Conservation (phyloP, 306 rosid species). For the Macrotyloma uniflorum region DNA sequence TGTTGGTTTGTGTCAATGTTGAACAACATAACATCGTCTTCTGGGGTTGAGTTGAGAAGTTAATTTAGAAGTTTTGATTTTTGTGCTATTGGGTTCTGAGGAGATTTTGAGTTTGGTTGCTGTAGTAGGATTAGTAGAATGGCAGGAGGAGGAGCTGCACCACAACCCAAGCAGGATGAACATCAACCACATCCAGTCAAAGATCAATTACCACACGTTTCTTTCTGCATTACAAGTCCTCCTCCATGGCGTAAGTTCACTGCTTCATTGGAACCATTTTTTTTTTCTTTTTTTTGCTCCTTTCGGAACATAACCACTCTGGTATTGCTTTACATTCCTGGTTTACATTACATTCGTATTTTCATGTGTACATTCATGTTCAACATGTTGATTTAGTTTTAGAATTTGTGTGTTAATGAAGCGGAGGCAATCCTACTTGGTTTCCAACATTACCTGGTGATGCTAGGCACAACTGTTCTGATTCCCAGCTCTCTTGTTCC, state of each 20-base stretch:
- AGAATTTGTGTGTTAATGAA: constrained; percentile 44
- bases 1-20: constrained; percentile 32
- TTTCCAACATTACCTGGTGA: constrained; percentile 96
- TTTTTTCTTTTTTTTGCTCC: background rate
- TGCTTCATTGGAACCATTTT: constrained; percentile 4
- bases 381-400: constrained; percentile 22
- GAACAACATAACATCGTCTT: background rate
- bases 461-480: constrained; percentile 95
- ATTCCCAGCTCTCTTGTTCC: constrained; percentile 91
- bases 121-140: constrained; percentile 37
- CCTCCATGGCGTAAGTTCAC: constrained; percentile 96
- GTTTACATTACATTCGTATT: background rate
- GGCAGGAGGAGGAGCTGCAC: constrained; percentile 78
- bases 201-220: constrained; percentile 86
- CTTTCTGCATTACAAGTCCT: constrained; percentile 96
- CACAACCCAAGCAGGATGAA: constrained; percentile 89
- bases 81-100: constrained; percentile 17
- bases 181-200: constrained; percentile 83
- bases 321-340: background rate
- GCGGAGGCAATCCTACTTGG: constrained; percentile 98
- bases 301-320: background rate
- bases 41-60: constrained; percentile 41
- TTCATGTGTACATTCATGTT: background rate
- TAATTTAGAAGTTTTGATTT: constrained; percentile 8
- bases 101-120: constrained; percentile 33